phyloP scores from a whole-genome alignment of 73 alveolate species.

The Tetrahymena borealis region DNA sequence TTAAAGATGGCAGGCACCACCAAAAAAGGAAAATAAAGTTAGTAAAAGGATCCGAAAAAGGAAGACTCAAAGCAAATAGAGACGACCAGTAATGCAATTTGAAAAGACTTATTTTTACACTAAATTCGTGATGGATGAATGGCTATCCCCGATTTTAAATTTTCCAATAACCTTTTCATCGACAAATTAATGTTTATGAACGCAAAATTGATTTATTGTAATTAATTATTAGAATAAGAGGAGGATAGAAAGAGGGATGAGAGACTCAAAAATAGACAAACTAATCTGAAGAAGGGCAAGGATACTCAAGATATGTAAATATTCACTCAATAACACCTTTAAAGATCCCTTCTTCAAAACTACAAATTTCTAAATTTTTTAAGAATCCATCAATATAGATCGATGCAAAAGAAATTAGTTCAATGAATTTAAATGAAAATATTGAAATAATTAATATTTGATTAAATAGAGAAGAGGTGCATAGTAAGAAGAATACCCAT shows the following conservation, averaged over 20 bases:
- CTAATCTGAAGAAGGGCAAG: neutral
- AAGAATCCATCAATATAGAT: neutral
- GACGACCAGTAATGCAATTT: neutral
- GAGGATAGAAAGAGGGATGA: slow-evolving; percentile 2
- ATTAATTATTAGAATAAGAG: neutral
- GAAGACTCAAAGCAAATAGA: neutral
- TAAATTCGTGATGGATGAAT: neutral
- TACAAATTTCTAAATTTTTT: neutral
- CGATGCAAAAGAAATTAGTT: neutral
- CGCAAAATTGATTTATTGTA: neutral
- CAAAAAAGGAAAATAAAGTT: neutral
- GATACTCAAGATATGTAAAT: neutral
- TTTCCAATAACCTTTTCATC: neutral
- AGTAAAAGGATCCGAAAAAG: neutral
- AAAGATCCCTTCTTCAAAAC: neutral
- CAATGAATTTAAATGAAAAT: neutral
- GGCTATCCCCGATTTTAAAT: neutral
- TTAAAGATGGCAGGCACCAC: slow-evolving; percentile 5
- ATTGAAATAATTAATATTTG: neutral
- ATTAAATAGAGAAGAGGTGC: neutral
- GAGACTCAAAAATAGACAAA: neutral
- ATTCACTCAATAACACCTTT: neutral
- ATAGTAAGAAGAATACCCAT: neutral
- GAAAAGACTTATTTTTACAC: neutral
- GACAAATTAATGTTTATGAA: neutral